Base-by-base conservation (phyloP, 495 filamentous ascomycete genomes). In the Aspergillus asperescens region DNA sequence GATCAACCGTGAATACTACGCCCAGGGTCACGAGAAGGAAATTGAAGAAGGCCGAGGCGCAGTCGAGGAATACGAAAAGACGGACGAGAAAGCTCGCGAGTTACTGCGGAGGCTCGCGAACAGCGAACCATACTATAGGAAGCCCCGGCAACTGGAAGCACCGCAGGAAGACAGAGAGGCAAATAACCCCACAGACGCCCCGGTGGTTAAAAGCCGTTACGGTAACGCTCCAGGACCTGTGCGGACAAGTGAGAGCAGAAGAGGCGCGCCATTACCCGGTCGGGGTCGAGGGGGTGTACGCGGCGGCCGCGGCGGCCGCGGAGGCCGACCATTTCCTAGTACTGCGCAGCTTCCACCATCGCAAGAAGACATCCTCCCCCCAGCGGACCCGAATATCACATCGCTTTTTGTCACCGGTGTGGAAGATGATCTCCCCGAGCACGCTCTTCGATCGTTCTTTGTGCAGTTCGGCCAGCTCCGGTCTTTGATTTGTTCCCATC, bases 1-100 rank as follows among this genome's bases (percentile, higher is more conserved):
- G 23, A 86, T 97, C 64, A 98, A 98, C 71, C 79, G 93, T 58
- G 89, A 98, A 74, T 98, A 90, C 70, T 98, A 93, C 68, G 93
- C 93, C 8, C 93, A 98, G 66, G 89, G 95, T 57, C 88, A 97
- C 68, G 94, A 98, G 75, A 86, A 84, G 65, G 90, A 91, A 50
- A 85, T 98, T 42, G 90, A 96, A 61, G 92, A 96, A 59, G 94
- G 93, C 0, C 73, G 88, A 34, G 89, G 83, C 2, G 77, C 85
- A 0, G 81, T 90, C 52, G 88, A 87, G 61, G 89, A 88, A 59
- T 96, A 96, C 63, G 92, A 97, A 59, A 96, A 96, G 76, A 88
- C 90, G 9, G 93, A 98, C 58, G 90, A 96, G 68, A 96, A 96
- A 67, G 93, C 90, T 4, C 75, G 91, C 24, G 93, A 97, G 56